Evolutionary conservation across 2,329 filamentous ascomycete species (phyloP).

Genomic region (Alternaria dauci): DNA sequence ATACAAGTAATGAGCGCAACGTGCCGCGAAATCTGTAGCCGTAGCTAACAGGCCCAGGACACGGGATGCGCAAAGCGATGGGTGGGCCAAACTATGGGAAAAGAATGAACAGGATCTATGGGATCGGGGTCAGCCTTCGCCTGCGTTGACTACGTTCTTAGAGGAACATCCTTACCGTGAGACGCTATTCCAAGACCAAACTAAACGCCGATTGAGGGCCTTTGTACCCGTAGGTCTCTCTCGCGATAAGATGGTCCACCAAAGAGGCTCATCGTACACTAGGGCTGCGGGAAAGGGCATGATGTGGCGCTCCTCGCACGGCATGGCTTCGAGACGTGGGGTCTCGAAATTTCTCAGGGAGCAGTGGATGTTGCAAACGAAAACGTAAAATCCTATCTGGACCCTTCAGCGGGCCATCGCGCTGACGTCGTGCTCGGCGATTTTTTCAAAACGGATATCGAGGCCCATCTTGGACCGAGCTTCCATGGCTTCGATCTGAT

Average conservation of each 20-base stretch:
- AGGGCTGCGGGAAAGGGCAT: slow-evolving; percentile 78
- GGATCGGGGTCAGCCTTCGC: slow-evolving; percentile 63
- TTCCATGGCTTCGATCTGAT: slow-evolving; percentile 62
- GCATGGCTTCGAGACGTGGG: slow-evolving; percentile 77
- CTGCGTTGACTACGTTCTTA: slow-evolving; percentile 54
- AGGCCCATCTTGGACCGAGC: slow-evolving; percentile 46
- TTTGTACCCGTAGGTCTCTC: slow-evolving; percentile 66
- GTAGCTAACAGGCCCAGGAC: slow-evolving; percentile 15
- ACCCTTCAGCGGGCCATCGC: slow-evolving; percentile 2
- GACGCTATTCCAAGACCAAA: slow-evolving; percentile 22
- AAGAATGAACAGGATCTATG: slow-evolving; percentile 60
- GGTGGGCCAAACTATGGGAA: slow-evolving; percentile 64
- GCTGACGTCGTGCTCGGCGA: slow-evolving; percentile 68
- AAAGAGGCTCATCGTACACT: neutral
- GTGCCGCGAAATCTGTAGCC: neutral
- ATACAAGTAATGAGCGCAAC: slow-evolving; percentile 14
- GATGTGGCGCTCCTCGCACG: slow-evolving; percentile 77
- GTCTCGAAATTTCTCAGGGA: slow-evolving; percentile 69
- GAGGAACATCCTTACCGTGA: slow-evolving; percentile 35
- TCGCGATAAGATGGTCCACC: neutral
- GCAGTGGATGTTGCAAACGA: slow-evolving; percentile 44
- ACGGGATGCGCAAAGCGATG: slow-evolving; percentile 22
- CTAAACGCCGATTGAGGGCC: slow-evolving; percentile 61
- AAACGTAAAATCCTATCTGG: slow-evolving; percentile 22
- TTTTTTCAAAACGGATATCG: slow-evolving; percentile 69